A percentile compares a stretch with the other conserved stretches of the same genome.
These are phyloP conservation scores for Rhizopus arrhizus DNA, from an alignment of 371 early-diverging fungal species.

Conservation along the genomic window DNA sequence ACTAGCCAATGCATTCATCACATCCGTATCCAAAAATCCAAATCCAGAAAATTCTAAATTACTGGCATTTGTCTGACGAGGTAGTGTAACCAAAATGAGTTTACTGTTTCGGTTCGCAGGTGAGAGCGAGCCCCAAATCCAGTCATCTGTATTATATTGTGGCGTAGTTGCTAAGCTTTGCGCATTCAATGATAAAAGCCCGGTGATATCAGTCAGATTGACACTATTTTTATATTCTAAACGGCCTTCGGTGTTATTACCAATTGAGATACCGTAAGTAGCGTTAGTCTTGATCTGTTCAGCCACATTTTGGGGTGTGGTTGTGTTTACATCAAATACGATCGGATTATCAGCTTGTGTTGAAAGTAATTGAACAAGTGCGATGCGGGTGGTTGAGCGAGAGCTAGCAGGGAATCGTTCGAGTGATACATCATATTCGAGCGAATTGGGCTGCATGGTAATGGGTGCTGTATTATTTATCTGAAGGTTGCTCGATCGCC, in stretches of 20 bases:
- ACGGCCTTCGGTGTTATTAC: conserved; percentile 45
- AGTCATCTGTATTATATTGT: conserved; percentile 15
- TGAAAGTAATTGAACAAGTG: conserved; percentile 34
- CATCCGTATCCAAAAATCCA: conserved; percentile 45
- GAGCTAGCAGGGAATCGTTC: conserved; percentile 28
- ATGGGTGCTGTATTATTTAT: conserved; percentile 47
- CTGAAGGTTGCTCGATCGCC: conserved; percentile 43
- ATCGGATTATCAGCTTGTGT: conserved; percentile 6
- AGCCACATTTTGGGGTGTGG: conserved; percentile 41
- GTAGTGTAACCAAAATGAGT: conserved; percentile 29
- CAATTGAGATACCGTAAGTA: conserved; percentile 48
- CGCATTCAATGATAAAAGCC: conserved; percentile 4
- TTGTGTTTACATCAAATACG: conserved; percentile 44
- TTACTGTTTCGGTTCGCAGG: conserved; percentile 14
- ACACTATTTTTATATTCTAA: conserved; percentile 42
- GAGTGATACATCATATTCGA: conserved; percentile 41
- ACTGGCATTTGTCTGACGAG: conserved; percentile 1
- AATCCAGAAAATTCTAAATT: conserved; percentile 33
- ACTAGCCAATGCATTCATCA: conserved; percentile 35
- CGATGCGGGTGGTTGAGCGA: conserved; percentile 25
- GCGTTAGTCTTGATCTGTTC: conserved; percentile 46
- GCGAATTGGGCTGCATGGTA: conserved; percentile 43
- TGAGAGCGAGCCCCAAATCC: conserved; percentile 33
- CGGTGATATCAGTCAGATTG: conserved; percentile 27
- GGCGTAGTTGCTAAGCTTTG: conserved; percentile 9